Evolutionary conservation across 1,284 basidiomycete species (phyloP).

Genomic region (Trametes hirsuta): DNA sequence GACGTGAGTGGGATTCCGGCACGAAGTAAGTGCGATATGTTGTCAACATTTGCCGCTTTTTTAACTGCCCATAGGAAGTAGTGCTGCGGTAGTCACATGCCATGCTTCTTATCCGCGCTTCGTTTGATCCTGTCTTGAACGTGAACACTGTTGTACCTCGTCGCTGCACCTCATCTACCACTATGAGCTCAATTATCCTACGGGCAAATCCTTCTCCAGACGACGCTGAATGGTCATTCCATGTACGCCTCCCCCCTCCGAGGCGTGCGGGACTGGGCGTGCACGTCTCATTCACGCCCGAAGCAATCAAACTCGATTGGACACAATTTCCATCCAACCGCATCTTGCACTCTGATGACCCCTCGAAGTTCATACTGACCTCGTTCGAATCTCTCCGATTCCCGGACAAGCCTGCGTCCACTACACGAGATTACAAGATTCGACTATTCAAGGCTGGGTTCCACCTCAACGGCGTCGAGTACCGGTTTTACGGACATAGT

Average conservation of each 20-base stretch:
- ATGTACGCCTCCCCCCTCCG: slow-evolving; percentile 33
- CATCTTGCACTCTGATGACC: slow-evolving; percentile 57
- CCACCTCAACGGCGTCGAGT: slow-evolving; percentile 59
- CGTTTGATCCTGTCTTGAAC: not conserved
- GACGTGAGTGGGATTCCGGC: too few relatives aligned
- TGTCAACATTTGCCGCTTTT: not conserved
- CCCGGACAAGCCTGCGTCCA: slow-evolving; percentile 47
- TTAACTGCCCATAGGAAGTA: not conserved
- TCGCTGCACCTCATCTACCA: not conserved
- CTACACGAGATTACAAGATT: slow-evolving; percentile 56
- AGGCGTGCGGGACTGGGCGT: slow-evolving; percentile 41
- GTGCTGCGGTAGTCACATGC: not conserved
- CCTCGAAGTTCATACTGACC: slow-evolving; percentile 54
- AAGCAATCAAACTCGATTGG: slow-evolving; percentile 52
- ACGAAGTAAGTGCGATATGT: too few relatives aligned
- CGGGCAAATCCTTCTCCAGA: slow-evolving; percentile 46
- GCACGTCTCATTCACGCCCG: slow-evolving; percentile 51
- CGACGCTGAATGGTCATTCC: slow-evolving; percentile 57
- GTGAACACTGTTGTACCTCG: not conserved
- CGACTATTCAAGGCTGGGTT: slow-evolving; percentile 57
- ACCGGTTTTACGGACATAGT: slow-evolving; percentile 70
- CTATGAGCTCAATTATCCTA: slow-evolving; percentile 44
- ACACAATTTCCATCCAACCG: slow-evolving; percentile 57
- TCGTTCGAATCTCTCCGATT: slow-evolving; percentile 60
- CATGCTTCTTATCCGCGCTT: not conserved